Percentiles rank a stretch among this genome's conserved stretches.
Evolutionary conservation across 2,329 filamentous ascomycete species (phyloP).

Genomic region (Diaporthe humulicola): DNA sequence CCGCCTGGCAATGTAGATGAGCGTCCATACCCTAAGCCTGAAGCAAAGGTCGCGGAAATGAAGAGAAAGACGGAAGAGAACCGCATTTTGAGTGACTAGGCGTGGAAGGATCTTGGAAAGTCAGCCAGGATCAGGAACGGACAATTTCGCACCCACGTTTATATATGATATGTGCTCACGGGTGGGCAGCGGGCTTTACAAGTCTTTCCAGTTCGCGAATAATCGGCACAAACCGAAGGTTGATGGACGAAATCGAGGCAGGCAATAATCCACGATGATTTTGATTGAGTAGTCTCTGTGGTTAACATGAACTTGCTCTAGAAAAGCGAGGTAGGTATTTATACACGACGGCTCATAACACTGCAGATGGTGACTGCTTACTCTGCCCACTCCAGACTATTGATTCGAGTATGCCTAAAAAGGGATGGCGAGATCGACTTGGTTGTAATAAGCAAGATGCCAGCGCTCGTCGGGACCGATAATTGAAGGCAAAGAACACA

Average conservation of each 20-base stretch:
- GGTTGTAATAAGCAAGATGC: not conserved
- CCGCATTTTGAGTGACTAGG: constrained; percentile 5
- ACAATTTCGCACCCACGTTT: too few species aligned
- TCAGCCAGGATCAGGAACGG: not conserved
- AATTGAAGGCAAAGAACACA: not conserved
- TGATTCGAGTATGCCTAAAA: not conserved
- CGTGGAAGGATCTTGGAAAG: not conserved
- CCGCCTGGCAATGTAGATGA: not conserved
- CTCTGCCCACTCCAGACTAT: not conserved
- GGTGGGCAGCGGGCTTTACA: not conserved
- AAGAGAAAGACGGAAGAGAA: not conserved
- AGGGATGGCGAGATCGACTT: not conserved
- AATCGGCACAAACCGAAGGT: not conserved
- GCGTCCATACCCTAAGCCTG: not conserved
- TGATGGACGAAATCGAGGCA: not conserved
- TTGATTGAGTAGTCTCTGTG: not conserved
- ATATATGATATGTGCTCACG: not conserved
- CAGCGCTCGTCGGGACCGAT: constrained; percentile 4
- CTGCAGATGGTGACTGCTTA: constrained; percentile 1
- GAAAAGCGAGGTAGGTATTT: not conserved
- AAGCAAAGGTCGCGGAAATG: not conserved
- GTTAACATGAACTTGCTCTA: not conserved
- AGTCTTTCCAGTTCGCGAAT: not conserved
- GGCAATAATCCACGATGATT: not conserved
- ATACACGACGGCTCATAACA: not conserved